Percentiles rank a stretch among this genome's conserved stretches.
phyloP scores from a whole-genome alignment of 352 stramenopile species.

The Globisporangium megalacanthum region DNA sequence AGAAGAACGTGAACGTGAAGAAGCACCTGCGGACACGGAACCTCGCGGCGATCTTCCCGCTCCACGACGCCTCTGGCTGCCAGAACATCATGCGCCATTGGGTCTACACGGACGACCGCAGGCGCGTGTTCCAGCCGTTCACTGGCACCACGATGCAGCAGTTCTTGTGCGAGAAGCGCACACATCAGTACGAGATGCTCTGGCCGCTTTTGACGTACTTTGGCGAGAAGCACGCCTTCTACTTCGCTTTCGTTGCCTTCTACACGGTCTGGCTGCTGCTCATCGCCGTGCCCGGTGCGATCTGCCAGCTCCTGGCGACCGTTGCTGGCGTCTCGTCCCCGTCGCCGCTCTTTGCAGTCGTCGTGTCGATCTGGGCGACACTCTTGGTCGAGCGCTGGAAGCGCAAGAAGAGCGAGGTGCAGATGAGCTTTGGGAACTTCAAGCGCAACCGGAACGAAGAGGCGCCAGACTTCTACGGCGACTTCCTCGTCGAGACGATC shows the following conservation, averaged over 20 bases:
- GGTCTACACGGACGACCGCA: slow-evolving; percentile 29
- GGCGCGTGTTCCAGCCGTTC: slow-evolving; percentile 55
- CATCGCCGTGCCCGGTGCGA: slow-evolving; percentile 37
- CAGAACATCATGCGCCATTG: slow-evolving; percentile 62
- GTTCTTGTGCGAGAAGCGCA: slow-evolving; percentile 54
- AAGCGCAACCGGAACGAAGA: slow-evolving; percentile 51
- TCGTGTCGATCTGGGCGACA: slow-evolving; percentile 84
- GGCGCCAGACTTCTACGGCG: slow-evolving; percentile 50
- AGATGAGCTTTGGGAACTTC: slow-evolving; percentile 75
- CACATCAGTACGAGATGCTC: slow-evolving; percentile 71
- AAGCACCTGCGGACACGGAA: slow-evolving; percentile 51
- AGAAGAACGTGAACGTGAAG: slow-evolving; percentile 63
- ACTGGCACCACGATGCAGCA: slow-evolving; percentile 36
- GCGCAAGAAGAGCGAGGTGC: slow-evolving; percentile 78
- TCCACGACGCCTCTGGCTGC: slow-evolving; percentile 57
- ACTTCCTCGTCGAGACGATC: slow-evolving; percentile 57
- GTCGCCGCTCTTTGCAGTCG: slow-evolving; percentile 51
- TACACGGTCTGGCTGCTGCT: slow-evolving; percentile 69
- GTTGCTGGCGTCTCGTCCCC: slow-evolving; percentile 24
- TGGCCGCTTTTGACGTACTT: slow-evolving; percentile 81
- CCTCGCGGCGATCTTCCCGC: slow-evolving; percentile 53
- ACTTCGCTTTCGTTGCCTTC: slow-evolving; percentile 72
- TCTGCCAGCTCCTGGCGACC: slow-evolving; percentile 48
- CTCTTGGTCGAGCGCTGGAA: slow-evolving; percentile 89
- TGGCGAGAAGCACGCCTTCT: slow-evolving; percentile 77